Base-by-base conservation (phyloP, 2,329 filamentous ascomycete genomes). In the Arthroderma uncinatum region DNA sequence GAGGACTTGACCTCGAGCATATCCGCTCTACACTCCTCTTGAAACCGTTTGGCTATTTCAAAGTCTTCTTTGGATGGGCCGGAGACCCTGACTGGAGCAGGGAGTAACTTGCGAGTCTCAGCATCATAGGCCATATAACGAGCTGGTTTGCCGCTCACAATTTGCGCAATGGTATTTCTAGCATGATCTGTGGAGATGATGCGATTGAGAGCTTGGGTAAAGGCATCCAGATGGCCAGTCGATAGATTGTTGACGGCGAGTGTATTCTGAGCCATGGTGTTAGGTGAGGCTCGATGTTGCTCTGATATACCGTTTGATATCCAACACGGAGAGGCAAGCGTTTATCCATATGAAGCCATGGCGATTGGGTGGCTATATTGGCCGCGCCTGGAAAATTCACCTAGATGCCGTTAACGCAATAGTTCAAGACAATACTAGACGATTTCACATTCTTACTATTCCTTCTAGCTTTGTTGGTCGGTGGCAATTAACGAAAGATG, bases 171-270 rank as follows among this genome's bases (percentile, higher is more conserved):
- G 12, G 34, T 33, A 28, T 56, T 21, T 7, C 9, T 21, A n/a
- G 56, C 39, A 36, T 55, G 56, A 47, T 60, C 53, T 19, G 53
- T 42, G 12, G 42, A 39, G 1, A 60, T 37, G 9, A 60, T 44
- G 23, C 16, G 42, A 37, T 30, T 23, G 30, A 60, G n/a, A 14
- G 53, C 19, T 23, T 34, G 52, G 6, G 23, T 21, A 25, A 58
- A 48, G 5, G 58, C 55, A 39, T 57, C 30, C 16, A 56, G 8
- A 23, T 58, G 53, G 5, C 53, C 58, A 9, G 56, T 42, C 19
- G 33, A 23, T 19, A 58, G 33, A 25, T 58, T 42, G 21, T 37
- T 39, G 14, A 58, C 47, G 14, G 58, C 56, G 30, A 55, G 21
- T n/a, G 21, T 44, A 12, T 23, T 44, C 4, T 19, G 40, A 44